Evolutionary conservation across 495 filamentous ascomycete genomes (phyloP).

Genomic region (Penicillium malachiteum): DNA sequence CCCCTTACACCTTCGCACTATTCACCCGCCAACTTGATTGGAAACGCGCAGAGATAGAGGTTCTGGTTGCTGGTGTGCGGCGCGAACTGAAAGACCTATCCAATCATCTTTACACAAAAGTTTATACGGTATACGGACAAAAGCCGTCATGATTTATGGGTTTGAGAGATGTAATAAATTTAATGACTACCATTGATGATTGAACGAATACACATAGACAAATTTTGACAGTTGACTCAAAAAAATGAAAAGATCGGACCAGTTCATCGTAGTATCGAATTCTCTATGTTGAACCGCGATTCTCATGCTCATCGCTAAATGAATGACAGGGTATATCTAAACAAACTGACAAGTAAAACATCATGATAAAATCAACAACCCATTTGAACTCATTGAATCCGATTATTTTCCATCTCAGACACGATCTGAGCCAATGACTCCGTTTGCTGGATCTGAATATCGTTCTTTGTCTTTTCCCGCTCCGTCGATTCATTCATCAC

Average conservation of each 20-base stretch:
- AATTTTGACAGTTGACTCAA: too few species aligned
- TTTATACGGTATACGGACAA: constrained; percentile 42
- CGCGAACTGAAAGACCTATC: constrained; percentile 51
- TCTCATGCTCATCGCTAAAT: background rate
- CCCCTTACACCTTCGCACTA: constrained; percentile 49
- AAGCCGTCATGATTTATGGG: constrained; percentile 17
- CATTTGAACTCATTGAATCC: background rate
- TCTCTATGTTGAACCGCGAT: background rate
- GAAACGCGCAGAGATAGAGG: constrained; percentile 51
- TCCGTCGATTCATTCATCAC: constrained; percentile 10
- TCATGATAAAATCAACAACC: background rate
- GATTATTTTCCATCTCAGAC: constrained; percentile 10
- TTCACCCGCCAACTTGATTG: constrained; percentile 58
- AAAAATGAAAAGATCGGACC: too few species aligned
- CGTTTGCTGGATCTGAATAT: constrained; percentile 14
- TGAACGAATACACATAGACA: background rate
- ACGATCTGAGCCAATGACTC: constrained; percentile 14
- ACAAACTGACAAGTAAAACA: background rate
- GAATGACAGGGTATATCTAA: background rate
- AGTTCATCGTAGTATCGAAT: background rate
- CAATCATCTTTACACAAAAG: constrained; percentile 45
- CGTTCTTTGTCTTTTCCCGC: constrained; percentile 14
- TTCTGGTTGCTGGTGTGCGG: constrained; percentile 51
- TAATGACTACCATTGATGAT: too few species aligned
- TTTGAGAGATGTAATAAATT: background rate